Base-by-base conservation (phyloP, 495 filamentous ascomycete species). In the Tetracladium setigerum region DNA sequence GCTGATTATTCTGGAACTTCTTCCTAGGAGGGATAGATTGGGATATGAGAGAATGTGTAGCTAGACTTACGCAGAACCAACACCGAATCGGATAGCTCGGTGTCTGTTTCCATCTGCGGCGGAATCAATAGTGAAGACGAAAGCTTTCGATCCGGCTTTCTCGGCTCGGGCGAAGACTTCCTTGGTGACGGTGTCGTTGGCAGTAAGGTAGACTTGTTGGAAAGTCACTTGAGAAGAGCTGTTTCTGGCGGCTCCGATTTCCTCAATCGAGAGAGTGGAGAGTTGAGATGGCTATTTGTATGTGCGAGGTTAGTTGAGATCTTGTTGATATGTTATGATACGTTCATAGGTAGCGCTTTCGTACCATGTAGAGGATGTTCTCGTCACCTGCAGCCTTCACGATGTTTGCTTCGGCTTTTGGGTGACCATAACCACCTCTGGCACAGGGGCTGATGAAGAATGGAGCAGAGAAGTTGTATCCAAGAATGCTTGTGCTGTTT, bases 391-490 rank as follows among this genome's bases (percentile, higher is more conserved):
- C 65, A 6, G 55, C 62, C 34, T 59, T 52, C 3, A 65, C 62
- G 0, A 72, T 52, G 30, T 66, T 66, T 30, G 57, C 46, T 47
- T 72, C 69, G 0, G 46, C 67, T 8, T 62, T 49, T 4, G 45
- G 44, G 49, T 67, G 58, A 4, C 62, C 68, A 33, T 66, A 65
- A 1, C 53, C 61, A 5, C 57, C 68, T 14, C 58, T 52, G 17
- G 68, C 60, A 9, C 53, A 56, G 0, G 68, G 68, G 22, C 57
- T 60, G 35, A 72, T 69, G 54, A 67, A 72, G 52, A 72, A 68
- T 9, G 68, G 67, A 5, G 64, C 59, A 8, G 58, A 57, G 49
- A 70, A 69, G 50, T 66, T 62, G 48, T 70, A 46, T n/a, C 65
- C 65, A 1, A 68, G 49, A 24, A 68, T 63, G 9, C 57, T 60